Base-by-base conservation (phyloP, 2,329 filamentous ascomycete genomes). In the Monosporascus sp. region DNA sequence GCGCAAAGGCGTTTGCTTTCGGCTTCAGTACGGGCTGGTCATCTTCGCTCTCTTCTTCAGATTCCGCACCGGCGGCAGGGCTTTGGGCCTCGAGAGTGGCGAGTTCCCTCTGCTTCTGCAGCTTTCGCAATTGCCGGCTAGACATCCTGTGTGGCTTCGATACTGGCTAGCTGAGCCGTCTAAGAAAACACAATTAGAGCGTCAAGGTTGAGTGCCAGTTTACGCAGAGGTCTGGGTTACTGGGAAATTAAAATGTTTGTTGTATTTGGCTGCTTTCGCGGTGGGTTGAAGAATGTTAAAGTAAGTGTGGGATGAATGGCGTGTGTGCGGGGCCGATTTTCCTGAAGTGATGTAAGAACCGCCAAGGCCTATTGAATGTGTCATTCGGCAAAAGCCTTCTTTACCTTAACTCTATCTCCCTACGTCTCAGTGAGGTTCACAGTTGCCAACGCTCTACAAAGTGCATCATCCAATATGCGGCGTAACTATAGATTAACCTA, bases 31-130 rank as follows among this genome's bases (percentile, higher is more conserved):
- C 57, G 3, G 68, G 67, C 42, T 62, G 63, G 7, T 70, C 67
- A 36, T 68, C 65, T 1, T 68, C 70, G 38, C 63, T 67, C 36
- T 60, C 60, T 42, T 46, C 42, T 46, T 46, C 42, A 4, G 53
- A 49, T 7, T 61, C 72, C 15, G 72, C 71, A 15, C 72, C 72
- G 31, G 73, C 72, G 11, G 70, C 60, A 9, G 68, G 66, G 18
- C 66, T 71, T 14, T 67, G 64, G 7, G 64, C 60, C 44, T 67
- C 63, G 25, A 75, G 61, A 2, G 71, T 65, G 46, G 74, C 71
- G 2, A 72, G 64, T 53, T 77, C 73, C 37, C 76, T 74, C 50
- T 83, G 77, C 46, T 79, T 78, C 42, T 81, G 65, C 9, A 69
- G 60, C 54, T 66, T 68, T 50, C 66, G 62, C 42, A 69, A 44